A percentile compares a stretch with the other conserved stretches of the same genome.
phyloP scores from a whole-genome alignment of 495 filamentous ascomycete genomes.

The Physcia stellaris region DNA sequence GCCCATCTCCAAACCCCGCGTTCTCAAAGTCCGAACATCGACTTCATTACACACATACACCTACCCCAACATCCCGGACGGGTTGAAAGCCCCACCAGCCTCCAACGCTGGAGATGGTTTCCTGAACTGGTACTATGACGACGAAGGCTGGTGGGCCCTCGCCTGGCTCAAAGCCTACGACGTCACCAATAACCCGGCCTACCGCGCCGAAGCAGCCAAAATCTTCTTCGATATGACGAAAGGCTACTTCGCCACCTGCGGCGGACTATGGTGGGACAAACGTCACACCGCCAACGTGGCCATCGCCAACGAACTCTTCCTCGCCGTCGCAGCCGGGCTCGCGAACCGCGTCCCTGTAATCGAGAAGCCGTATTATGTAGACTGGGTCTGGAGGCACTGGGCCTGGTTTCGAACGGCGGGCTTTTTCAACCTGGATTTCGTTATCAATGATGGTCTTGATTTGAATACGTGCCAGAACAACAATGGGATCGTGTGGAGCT shows the following conservation, averaged over 20 bases:
- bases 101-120: slow-evolving; percentile 31
- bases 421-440: slow-evolving; percentile 49
- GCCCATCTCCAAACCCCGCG: slow-evolving; percentile 17
- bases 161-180: slow-evolving; percentile 55
- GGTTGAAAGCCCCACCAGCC: slow-evolving; percentile 5
- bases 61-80: slow-evolving; percentile 10
- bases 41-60: slow-evolving; percentile 13
- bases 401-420: slow-evolving; percentile 52
- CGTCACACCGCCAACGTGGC: slow-evolving; percentile 46
- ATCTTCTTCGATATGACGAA: slow-evolving; percentile 48
- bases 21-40: slow-evolving; percentile 11
- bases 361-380: slow-evolving; percentile 37
- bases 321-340: slow-evolving; percentile 56
- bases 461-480: slow-evolving; percentile 49
- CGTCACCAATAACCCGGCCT: slow-evolving; percentile 36
- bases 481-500: slow-evolving; percentile 49
- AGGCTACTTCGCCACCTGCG: slow-evolving; percentile 40
- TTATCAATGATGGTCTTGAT: slow-evolving; percentile 60
- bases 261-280: slow-evolving; percentile 60
- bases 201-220: slow-evolving; percentile 39
- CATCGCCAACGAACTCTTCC: slow-evolving; percentile 64
- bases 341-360: slow-evolving; percentile 43
- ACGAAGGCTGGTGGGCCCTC: slow-evolving; percentile 63
- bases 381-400: slow-evolving; percentile 46
- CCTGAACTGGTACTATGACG: slow-evolving; percentile 54